These are phyloP conservation scores for Coelastrella sp. DNA, from an alignment of 139 green algal species.

Conservation along the genomic window DNA sequence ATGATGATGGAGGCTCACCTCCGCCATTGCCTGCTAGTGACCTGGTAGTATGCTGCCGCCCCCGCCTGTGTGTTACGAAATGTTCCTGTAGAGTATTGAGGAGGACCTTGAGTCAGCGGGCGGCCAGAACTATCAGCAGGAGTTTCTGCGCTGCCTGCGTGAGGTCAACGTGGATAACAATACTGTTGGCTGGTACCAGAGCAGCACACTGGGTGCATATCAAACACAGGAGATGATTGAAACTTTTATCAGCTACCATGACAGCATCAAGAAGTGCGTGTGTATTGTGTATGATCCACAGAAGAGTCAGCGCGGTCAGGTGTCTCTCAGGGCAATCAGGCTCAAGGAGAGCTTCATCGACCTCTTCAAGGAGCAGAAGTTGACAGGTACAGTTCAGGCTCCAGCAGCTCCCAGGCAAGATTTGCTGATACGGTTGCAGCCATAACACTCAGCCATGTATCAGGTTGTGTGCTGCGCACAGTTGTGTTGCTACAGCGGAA, in stretches of 20 bases:
- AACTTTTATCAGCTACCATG: slow-evolving; percentile 98
- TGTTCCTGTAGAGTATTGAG: slow-evolving; percentile 26
- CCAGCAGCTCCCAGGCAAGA: not conserved
- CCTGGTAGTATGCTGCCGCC: not conserved
- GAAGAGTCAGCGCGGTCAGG: slow-evolving; percentile 50
- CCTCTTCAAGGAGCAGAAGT: slow-evolving; percentile 80
- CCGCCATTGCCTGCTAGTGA: not conserved
- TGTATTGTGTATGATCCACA: slow-evolving; percentile 96
- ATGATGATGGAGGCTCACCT: no score
- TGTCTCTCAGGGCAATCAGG: slow-evolving; percentile 87
- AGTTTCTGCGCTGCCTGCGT: slow-evolving; percentile 98
- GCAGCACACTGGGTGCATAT: slow-evolving; percentile 80
- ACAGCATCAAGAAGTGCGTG: slow-evolving; percentile 96
- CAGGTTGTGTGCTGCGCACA: no score
- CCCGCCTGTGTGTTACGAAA: not conserved
- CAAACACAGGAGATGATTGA: slow-evolving; percentile 97
- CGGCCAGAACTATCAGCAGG: slow-evolving; percentile 94
- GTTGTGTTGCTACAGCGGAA: no score
- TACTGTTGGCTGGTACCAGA: slow-evolving; percentile 99
- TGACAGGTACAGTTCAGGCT: slow-evolving; percentile 26
- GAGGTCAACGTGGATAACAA: slow-evolving; percentile 99
- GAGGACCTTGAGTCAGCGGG: slow-evolving; percentile 70
- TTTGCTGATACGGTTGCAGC: no score
- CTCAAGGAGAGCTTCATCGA: slow-evolving; percentile 94
- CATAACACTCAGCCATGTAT: no score